Percentiles rank a stretch among this genome's conserved stretches.
Conservation (phyloP, 2,329 filamentous ascomycete species). For the Coniochaeta sp. region DNA sequence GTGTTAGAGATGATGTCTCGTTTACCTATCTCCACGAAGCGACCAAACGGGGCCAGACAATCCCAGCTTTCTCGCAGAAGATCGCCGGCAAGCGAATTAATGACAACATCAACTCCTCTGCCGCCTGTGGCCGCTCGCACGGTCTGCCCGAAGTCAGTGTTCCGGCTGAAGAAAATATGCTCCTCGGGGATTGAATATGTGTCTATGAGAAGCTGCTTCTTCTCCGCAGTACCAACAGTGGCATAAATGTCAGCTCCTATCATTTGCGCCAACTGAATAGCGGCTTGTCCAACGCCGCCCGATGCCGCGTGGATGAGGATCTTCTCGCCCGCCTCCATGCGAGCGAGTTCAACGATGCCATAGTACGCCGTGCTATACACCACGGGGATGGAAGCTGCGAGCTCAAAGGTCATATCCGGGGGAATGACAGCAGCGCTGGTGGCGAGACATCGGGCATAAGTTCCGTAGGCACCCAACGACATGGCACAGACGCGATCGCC, state of each 20-base stretch:
- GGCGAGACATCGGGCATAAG: constrained; percentile 16
- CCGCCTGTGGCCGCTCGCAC: constrained; percentile 5
- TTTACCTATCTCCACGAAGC: constrained; percentile 2
- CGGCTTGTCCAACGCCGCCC: constrained; percentile 32
- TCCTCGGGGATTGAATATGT: constrained; percentile 22
- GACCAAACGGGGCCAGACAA: neutral
- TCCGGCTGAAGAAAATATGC: constrained; percentile 25
- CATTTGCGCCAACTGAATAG: constrained; percentile 28
- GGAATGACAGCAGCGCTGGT: constrained; percentile 24
- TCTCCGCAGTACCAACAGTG: constrained; percentile 20
- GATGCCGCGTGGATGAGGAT: constrained; percentile 33
- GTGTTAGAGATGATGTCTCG: constrained; percentile 2
- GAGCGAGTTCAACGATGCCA: constrained; percentile 22
- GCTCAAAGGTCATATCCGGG: constrained; percentile 14
- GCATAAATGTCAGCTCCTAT: constrained; percentile 31
- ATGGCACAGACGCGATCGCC: constrained; percentile 34
- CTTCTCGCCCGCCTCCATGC: constrained; percentile 17
- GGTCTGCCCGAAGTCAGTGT: constrained; percentile 11
- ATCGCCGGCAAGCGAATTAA: constrained; percentile 8
- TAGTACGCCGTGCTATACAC: constrained; percentile 32
- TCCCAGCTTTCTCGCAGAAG: constrained; percentile 3
- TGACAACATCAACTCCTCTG: constrained; percentile 8
- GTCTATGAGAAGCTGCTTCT: constrained; percentile 26
- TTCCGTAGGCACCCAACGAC: constrained; percentile 23
- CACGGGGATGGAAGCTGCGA: constrained; percentile 21